Evolutionary conservation across 139 green algal species (phyloP), one percentile per base, ranked within the genome.

Genomic region (Chlorella sorokiniana): DNA sequence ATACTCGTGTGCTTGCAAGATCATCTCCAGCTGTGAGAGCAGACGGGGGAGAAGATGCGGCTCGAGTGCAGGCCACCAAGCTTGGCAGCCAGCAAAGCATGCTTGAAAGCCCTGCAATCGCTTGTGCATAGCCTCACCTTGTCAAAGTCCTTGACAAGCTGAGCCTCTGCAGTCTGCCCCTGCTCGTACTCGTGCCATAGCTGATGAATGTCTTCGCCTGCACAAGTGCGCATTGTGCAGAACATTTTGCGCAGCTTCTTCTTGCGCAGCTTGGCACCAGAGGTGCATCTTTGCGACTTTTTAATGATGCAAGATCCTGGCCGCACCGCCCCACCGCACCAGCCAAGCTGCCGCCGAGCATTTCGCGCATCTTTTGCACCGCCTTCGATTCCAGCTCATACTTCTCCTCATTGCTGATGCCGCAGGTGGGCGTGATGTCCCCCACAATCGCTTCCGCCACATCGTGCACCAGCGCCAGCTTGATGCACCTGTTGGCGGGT

Each of bases 71-170:
- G 59, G 20, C 59, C 25, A 31, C 25, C 7, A n/a, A 10, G 59
- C 59, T 10, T 33, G 20, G 59, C 25, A 37, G 59, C 48, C 48
- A 59, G 48, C 48, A 59, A 11, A 10, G 10, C 31, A 5, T 6
- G n/a, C 63, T 18, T 22, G 31, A 7, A 70, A 44, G 31, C 33
- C 20, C 40, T 54, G 40, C 67, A 29, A 3, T 51, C 37, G 8
- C 31, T 61, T 35, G 22, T 8, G 3, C 56, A 10, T 25, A 44
- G 45, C 23, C 52, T 35, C 56, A 90, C 86, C 88, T 99, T 99
- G 90, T 99, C 96, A 79, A 99, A 94, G 83, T 99, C 96, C 79
- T 99, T 99, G 9, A 99, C 92, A 51, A 99, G 79, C 52, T 94
- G 83, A 1, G 95, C 94, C 77, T 98, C 95, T 0, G 76, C 74